A percentile compares a stretch with the other conserved stretches of the same genome.
Evolutionary conservation across 495 filamentous ascomycete species (phyloP).

Genomic region (Barbatosphaeria neglecta): DNA sequence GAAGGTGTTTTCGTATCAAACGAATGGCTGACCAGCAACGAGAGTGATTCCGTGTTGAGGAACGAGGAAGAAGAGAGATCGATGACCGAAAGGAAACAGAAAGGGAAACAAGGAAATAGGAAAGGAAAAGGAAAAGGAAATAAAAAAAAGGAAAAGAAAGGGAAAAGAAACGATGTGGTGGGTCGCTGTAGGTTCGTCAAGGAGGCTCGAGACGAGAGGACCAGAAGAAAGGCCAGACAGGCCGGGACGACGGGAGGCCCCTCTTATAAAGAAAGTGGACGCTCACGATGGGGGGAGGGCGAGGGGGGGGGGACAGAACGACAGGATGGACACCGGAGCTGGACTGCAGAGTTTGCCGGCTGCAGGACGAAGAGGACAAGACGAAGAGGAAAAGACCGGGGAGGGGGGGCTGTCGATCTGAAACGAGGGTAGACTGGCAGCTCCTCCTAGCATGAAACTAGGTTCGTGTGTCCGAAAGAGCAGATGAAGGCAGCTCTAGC

Average conservation of each 20-base stretch:
- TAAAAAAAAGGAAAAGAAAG: conserved; percentile 11
- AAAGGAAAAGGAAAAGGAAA: conserved; percentile 15
- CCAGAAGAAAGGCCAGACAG: not conserved
- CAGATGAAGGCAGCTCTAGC: conserved; percentile 23
- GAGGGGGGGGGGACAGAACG: conserved; percentile 15
- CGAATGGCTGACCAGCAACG: conserved; percentile 26
- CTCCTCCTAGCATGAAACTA: conserved; percentile 33
- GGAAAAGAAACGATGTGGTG: conserved; percentile 21
- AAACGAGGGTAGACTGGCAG: conserved; percentile 30
- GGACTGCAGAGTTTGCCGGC: too few species aligned
- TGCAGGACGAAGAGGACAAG: conserved; percentile 4
- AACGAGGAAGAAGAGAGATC: conserved; percentile 12
- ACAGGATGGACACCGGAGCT: too few species aligned
- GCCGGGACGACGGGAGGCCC: too few species aligned
- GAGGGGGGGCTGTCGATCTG: conserved; percentile 21
- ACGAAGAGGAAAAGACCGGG: conserved; percentile 5
- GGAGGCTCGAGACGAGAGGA: conserved; percentile 13
- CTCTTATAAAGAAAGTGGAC: too few species aligned
- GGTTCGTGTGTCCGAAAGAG: conserved; percentile 36
- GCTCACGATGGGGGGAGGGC: conserved; percentile 14
- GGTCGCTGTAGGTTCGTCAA: conserved; percentile 15
- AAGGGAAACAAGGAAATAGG: conserved; percentile 9
- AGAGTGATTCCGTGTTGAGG: conserved; percentile 20
- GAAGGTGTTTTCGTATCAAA: conserved; percentile 29
- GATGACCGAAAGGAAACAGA: conserved; percentile 9